Base-by-base conservation (phyloP, 2,329 filamentous ascomycete genomes). In the Ophiognomonia clavigignenti-juglandacearum region DNA sequence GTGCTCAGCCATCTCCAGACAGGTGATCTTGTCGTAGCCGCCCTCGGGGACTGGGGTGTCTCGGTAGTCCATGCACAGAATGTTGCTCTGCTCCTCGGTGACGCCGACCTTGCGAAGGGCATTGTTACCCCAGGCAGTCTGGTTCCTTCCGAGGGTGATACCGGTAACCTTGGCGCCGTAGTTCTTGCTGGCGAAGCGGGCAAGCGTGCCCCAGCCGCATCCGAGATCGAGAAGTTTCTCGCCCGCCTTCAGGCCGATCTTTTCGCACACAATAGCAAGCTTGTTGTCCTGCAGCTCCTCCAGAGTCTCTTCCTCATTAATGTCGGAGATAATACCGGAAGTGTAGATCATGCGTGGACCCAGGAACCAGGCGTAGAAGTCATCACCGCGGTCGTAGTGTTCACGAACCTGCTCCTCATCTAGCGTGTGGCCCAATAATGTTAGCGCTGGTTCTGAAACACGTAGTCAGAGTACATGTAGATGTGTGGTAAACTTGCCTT, bases 291-390 rank as follows among this genome's bases (percentile, higher is more conserved):
- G 93, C 38, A 97, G 80, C 71, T 97, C 78, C 72, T 98, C 93
- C 22, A 98, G 85, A 27, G 83, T 81, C 73, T 97, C 93, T 71
- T 97, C 93, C 57, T 77, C 78, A 69, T 85, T 83, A 66, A 88
- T 80, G 67, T 97, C 90, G 52, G 86, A 86, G 64, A 98, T 95
- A 61, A 98, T 76, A 60, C 93, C 93, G 42, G 88, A 95, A 43
- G 93, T 98, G 75, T 97, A 97, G 70, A 97, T 89, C 93, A 97
- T 98, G 63, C 92, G 91, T 50, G 92, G 92, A 53, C 93, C 93
- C 54, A 97, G 81, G 79, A 97, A 97, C 90, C 91, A 98, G 66
- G 82, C 86, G 76, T 98, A 98, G 73, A 96, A 96, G 71, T 97
- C 93, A 66, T 98, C 90, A 63, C 93, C 93, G 56, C 90, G 85